These are phyloP conservation scores for Globisporangium cylindrosporum DNA, from an alignment of 352 stramenopile species.

Conservation along the genomic window DNA sequence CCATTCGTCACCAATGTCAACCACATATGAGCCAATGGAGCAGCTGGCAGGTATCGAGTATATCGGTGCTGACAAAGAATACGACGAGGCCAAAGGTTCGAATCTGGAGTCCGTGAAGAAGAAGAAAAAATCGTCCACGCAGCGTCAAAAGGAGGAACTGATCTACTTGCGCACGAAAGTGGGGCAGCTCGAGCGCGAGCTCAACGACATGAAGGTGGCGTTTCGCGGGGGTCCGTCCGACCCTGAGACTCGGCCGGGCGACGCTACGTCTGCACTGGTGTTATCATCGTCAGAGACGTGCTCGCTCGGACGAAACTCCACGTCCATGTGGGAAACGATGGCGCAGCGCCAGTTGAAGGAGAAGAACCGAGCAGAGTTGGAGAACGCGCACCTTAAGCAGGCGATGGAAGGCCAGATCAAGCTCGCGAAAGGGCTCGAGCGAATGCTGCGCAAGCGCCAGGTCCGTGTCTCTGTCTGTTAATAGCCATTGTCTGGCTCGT, in stretches of 20 bases:
- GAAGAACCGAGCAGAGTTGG: slow-evolving; percentile 4
- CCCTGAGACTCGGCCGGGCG: background rate
- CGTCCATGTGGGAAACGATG: slow-evolving; percentile 3
- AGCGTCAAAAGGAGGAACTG: slow-evolving; percentile 54
- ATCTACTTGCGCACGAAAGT: slow-evolving; percentile 38
- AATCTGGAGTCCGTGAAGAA: background rate
- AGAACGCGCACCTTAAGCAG: slow-evolving; percentile 9
- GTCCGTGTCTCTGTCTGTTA: background rate
- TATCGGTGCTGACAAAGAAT: background rate
- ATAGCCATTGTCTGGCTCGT: too few species aligned
- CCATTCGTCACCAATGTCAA: background rate
- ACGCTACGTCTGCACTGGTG: background rate
- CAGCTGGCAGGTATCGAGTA: background rate
- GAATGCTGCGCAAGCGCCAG: slow-evolving; percentile 1
- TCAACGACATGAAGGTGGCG: slow-evolving; percentile 8
- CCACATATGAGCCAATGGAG: background rate
- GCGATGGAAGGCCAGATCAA: background rate
- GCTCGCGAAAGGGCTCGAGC: slow-evolving; percentile 7
- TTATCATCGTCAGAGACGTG: background rate
- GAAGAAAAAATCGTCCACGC: slow-evolving; percentile 33
- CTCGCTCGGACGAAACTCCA: background rate
- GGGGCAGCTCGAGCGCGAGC: slow-evolving; percentile 41
- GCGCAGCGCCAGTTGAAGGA: slow-evolving; percentile 3
- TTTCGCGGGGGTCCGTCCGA: background rate
- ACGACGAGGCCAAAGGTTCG: background rate